A percentile compares a stretch with the other conserved stretches of the same genome.
phyloP scores from a whole-genome alignment of 2,329 filamentous ascomycete species.

The Hyphodiscus sp. region DNA sequence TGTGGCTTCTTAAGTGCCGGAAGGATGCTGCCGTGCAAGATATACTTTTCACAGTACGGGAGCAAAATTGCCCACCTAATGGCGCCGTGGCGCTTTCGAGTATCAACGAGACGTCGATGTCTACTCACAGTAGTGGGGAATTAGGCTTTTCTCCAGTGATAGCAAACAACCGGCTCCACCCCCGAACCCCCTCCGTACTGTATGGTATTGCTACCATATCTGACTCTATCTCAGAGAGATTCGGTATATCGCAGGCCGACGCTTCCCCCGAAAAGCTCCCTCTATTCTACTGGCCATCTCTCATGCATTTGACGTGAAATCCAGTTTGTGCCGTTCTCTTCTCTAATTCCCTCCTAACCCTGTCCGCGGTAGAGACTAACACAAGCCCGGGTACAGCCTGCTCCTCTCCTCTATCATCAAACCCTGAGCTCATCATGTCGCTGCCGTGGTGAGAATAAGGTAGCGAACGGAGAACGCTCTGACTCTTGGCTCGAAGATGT shows the following conservation, averaged over 20 bases:
- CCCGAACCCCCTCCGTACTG: background rate
- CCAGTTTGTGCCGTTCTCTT: background rate
- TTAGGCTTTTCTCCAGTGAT: background rate
- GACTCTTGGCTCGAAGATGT: background rate
- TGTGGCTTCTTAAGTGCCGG: background rate
- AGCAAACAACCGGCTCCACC: background rate
- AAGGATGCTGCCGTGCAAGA: background rate
- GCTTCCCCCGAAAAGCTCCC: background rate
- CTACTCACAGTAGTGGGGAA: background rate
- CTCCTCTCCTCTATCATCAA: background rate
- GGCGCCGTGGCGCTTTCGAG: background rate
- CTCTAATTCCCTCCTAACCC: no score
- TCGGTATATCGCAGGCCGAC: background rate
- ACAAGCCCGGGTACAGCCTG: no score
- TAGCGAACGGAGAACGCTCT: conserved; percentile 10
- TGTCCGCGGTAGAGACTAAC: no score
- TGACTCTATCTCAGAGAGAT: background rate
- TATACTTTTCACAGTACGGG: background rate
- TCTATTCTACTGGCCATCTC: background rate
- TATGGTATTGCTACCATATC: background rate
- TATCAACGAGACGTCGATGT: background rate
- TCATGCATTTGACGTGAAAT: background rate
- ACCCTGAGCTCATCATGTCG: background rate
- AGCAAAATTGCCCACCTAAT: no score
- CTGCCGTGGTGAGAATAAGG: conserved; percentile 18